Evolutionary conservation across 2,329 filamentous ascomycete genomes (phyloP).

Genomic region (Microdochium trichocladiopsis): DNA sequence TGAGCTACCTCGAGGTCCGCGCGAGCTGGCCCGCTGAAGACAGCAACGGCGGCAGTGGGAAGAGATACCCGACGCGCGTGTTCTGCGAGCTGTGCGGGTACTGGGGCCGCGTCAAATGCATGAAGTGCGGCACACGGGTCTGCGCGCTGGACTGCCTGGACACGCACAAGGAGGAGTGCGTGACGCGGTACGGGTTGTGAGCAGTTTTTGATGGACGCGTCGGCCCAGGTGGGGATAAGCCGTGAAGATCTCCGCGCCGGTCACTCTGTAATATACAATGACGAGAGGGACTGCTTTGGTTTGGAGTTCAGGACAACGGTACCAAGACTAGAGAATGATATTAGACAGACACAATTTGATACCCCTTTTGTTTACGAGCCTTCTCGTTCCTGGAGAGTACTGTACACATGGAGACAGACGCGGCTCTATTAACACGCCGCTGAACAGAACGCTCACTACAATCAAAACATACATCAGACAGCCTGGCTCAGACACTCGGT

Average conservation of each 20-base stretch:
- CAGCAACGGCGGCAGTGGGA: constrained; percentile 4
- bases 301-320: background rate
- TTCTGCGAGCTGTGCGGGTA: constrained; percentile 81
- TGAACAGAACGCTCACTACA: too few relatives aligned
- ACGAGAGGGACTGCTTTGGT: too few relatives aligned
- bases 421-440: too few relatives aligned
- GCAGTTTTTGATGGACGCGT: background rate
- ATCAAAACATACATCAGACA: too few relatives aligned
- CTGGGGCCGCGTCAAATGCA: constrained; percentile 70
- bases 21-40: constrained; percentile 35
- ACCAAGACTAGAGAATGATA: background rate
- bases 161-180: constrained; percentile 64
- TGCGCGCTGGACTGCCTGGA: constrained; percentile 71
- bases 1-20: constrained; percentile 60
- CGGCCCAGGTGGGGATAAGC: background rate
- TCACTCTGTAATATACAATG: too few relatives aligned
- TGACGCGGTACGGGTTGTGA: constrained; percentile 53
- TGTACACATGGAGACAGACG: too few relatives aligned
- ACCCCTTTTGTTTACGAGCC: background rate
- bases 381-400: too few relatives aligned
- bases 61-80: constrained; percentile 46
- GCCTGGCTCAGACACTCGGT: too few relatives aligned
- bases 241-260: background rate
- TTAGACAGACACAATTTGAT: background rate
- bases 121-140: constrained; percentile 71